Conservation (phyloP, 306 rosid genomes). For the Glycyrrhiza uralensis region DNA sequence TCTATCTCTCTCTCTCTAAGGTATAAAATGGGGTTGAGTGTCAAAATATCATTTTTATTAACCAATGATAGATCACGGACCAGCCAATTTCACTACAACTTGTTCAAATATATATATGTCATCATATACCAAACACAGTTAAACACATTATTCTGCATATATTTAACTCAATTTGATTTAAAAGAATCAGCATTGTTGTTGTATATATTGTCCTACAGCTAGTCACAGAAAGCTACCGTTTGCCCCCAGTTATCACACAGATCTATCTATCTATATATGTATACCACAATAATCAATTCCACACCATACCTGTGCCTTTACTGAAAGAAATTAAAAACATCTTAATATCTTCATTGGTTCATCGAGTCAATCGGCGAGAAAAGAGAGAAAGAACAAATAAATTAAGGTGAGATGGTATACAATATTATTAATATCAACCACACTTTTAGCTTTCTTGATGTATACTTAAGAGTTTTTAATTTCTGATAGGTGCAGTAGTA, state of each 20-base stretch:
- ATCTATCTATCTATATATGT: conserved; percentile 27
- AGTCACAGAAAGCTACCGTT: neutral
- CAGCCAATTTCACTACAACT: neutral
- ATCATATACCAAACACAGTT: too few relatives aligned
- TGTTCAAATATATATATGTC: conserved; percentile 4
- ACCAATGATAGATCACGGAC: neutral
- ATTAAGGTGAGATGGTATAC: conserved; percentile 7
- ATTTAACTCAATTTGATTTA: neutral
- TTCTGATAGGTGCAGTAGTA: too few relatives aligned
- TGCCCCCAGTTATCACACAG: neutral
- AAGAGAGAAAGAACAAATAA: conserved; percentile 27
- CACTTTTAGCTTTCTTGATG: neutral
- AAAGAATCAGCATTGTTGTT: neutral
- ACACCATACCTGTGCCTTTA: conserved; percentile 3
- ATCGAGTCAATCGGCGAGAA: neutral
- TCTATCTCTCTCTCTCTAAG: too few relatives aligned
- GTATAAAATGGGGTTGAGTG: too few relatives aligned
- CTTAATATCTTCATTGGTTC: conserved; percentile 19
- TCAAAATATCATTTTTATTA: too few relatives aligned
- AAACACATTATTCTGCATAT: too few relatives aligned
- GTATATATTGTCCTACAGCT: neutral
- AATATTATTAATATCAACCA: neutral
- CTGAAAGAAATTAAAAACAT: conserved; percentile 26
- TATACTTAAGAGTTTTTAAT: too few relatives aligned
- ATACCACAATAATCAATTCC: conserved; percentile 16